Conservation (phyloP, 352 stramenopile genomes). For the Thraustotheca clavata region DNA sequence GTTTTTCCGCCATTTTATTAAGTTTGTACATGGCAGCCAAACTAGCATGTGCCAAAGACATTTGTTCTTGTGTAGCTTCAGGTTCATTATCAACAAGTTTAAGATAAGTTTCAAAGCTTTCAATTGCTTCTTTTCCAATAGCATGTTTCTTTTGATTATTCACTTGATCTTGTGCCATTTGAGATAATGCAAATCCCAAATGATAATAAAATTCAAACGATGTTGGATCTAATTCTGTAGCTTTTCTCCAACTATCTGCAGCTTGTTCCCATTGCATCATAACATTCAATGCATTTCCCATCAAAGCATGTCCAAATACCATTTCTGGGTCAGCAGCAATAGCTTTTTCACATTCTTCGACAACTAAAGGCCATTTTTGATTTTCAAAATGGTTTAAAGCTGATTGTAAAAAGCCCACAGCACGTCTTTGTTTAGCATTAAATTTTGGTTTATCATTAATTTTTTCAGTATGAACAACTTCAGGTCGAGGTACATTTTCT, state of each 20-base stretch:
- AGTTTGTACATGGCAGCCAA: constrained; percentile 13
- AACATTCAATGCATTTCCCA: constrained; percentile 21
- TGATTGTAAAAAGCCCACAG: constrained; percentile 7
- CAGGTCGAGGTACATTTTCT: too few relatives aligned
- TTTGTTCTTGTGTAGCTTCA: constrained; percentile 7
- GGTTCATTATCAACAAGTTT: constrained; percentile 3
- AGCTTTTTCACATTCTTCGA: constrained; percentile 20
- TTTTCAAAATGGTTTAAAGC: constrained; percentile 16
- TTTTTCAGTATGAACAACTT: too few relatives aligned
- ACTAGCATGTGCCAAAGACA: constrained; percentile 15
- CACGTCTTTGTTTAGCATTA: constrained; percentile 9
- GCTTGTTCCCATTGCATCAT: constrained; percentile 22
- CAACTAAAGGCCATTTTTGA: constrained; percentile 18
- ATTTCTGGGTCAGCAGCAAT: constrained; percentile 17
- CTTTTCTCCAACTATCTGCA: constrained; percentile 16
- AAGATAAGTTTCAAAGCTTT: constrained; percentile 17
- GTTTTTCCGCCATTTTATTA: constrained; percentile 17
- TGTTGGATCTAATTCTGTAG: constrained; percentile 13
- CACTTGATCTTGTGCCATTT: constrained; percentile 17
- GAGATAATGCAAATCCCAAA: constrained; percentile 19
- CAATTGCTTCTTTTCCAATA: constrained; percentile 15
- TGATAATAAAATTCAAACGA: constrained; percentile 20
- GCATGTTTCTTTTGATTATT: constrained; percentile 13
- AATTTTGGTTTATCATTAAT: not conserved
- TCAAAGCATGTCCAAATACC: constrained; percentile 17